Evolutionary conservation across 2,329 filamentous ascomycete genomes (phyloP), one percentile per base, ranked within the genome.

Genomic region (Ambrosiella cleistominuta): DNA sequence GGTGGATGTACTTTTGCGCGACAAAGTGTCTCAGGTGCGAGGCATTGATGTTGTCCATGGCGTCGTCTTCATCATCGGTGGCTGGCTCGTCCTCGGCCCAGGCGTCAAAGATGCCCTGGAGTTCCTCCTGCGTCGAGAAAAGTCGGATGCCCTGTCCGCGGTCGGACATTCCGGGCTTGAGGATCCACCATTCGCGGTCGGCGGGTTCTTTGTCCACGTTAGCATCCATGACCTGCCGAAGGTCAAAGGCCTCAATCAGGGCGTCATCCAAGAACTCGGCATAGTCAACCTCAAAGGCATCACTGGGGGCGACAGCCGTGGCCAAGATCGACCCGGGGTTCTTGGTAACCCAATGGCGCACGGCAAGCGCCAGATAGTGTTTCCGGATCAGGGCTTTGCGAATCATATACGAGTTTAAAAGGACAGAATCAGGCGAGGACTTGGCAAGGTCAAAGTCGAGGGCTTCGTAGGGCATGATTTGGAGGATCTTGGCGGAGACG

Each of bases 101-200:
- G 59, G 80, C 83, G 64, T 96, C 88, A 66, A 97, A 98, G 57
- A 98, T 93, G 12, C 68, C 76, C 61, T 85, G 84, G n/a, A 98
- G 72, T 66, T 95, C 83, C 58, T 84, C 82, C 73, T 93, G 86
- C 1, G 82, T 88, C 64, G 81, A 86, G 69, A 98, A 98, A 0
- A 98, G 73, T 44, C 88, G 74, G 60, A 98, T 96, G 0, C 93
- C 93, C 68, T 96, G 90, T 0, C 91, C 93, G 27, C 91, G 80
- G 67, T 98, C 93, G 68, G 88, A 95, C 93, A 98, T 97, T 7
- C 91, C 86, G 0, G 93, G 91, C 71, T 98, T 98, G 61, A 98
- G 70, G 63, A 98, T 97, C 93, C 93, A 98, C 91, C 91, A 98
- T 67, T 94, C 82, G 60, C 78, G 76, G 47, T 77, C 71, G 37